Evolutionary conservation across 2,329 filamentous ascomycete species (phyloP).

Genomic region (Epichloe baconii): DNA sequence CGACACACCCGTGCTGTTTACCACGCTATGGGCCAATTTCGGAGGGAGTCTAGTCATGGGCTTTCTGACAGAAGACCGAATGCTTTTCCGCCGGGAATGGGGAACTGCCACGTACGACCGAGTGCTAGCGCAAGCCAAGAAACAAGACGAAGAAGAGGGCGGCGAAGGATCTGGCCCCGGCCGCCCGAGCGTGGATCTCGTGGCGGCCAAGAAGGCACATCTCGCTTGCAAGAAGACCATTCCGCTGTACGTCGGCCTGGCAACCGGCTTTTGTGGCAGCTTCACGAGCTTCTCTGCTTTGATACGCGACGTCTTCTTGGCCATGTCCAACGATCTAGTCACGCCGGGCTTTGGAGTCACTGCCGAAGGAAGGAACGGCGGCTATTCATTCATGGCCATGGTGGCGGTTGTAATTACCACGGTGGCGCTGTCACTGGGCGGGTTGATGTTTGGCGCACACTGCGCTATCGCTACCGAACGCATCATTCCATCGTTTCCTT

Average conservation of each 20-base stretch:
- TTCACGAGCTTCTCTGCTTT: slow-evolving; percentile 86
- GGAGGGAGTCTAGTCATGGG: slow-evolving; percentile 73
- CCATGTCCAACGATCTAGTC: slow-evolving; percentile 59
- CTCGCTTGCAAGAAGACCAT: slow-evolving; percentile 66
- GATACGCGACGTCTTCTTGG: slow-evolving; percentile 66
- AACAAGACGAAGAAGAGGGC: slow-evolving; percentile 25
- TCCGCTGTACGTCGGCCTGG: slow-evolving; percentile 74
- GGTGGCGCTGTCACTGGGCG: slow-evolving; percentile 55
- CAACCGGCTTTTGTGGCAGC: slow-evolving; percentile 79
- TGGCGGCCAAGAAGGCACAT: slow-evolving; percentile 42
- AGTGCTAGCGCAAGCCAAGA: slow-evolving; percentile 17
- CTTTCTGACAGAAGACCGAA: slow-evolving; percentile 67
- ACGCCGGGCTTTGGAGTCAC: slow-evolving; percentile 23
- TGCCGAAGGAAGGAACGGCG: slow-evolving; percentile 44
- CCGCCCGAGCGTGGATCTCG: slow-evolving; percentile 20
- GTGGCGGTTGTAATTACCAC: slow-evolving; percentile 64
- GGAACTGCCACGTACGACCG: slow-evolving; percentile 30
- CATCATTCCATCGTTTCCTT: slow-evolving; percentile 47
- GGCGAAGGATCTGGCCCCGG: slow-evolving; percentile 9
- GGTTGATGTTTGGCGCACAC: slow-evolving; percentile 61
- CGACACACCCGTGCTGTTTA: slow-evolving; percentile 59
- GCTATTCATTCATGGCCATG: slow-evolving; percentile 73
- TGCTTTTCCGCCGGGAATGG: slow-evolving; percentile 60
- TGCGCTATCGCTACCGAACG: slow-evolving; percentile 50
- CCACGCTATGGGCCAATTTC: slow-evolving; percentile 79